Conservation (phyloP, 768 basidiomycete species). For the Gymnopilus junonius region DNA sequence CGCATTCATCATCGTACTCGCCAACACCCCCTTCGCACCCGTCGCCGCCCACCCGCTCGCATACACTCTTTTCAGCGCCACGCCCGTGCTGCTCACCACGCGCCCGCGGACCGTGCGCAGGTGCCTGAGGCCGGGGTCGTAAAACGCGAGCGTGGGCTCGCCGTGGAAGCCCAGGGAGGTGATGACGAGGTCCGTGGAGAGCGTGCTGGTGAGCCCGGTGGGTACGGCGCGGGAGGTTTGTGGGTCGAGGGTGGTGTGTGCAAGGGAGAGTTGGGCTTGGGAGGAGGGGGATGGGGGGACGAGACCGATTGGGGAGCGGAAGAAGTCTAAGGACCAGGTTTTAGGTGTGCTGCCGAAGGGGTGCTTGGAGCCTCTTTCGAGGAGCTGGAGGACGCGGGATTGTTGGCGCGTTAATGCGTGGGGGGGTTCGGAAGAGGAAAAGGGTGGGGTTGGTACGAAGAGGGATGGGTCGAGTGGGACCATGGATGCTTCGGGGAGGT, state of each 20-base stretch:
- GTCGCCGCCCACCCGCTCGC: constrained; percentile 93
- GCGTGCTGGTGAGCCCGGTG: constrained; percentile 55
- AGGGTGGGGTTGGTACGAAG: no score
- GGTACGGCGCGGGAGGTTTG: constrained; percentile 50
- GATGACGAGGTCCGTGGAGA: constrained; percentile 77
- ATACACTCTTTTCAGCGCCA: constrained; percentile 66
- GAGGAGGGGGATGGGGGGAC: constrained; percentile 27
- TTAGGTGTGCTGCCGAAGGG: constrained; percentile 53
- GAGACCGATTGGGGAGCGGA: constrained; percentile 67
- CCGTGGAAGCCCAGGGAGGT: constrained; percentile 87
- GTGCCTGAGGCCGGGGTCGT: constrained; percentile 58
- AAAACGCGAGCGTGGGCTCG: constrained; percentile 64
- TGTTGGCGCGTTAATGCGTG: constrained; percentile 69
- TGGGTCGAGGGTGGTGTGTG: constrained; percentile 64
- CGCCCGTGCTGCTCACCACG: constrained; percentile 44
- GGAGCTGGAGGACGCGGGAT: constrained; percentile 64
- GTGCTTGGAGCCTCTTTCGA: constrained; percentile 65
- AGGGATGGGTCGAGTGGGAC: constrained; percentile 56
- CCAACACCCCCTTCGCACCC: constrained; percentile 91
- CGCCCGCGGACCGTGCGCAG: constrained; percentile 58
- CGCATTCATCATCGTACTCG: constrained; percentile 92
- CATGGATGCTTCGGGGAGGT: constrained; percentile 68
- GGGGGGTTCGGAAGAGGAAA: constrained; percentile 33
- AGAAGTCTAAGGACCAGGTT: constrained; percentile 85
- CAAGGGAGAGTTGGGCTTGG: constrained; percentile 51